Evolutionary conservation across 176 grass and related monocot genomes (phyloP), one percentile per base, ranked within the genome.

Genomic region (Musa itinerans): DNA sequence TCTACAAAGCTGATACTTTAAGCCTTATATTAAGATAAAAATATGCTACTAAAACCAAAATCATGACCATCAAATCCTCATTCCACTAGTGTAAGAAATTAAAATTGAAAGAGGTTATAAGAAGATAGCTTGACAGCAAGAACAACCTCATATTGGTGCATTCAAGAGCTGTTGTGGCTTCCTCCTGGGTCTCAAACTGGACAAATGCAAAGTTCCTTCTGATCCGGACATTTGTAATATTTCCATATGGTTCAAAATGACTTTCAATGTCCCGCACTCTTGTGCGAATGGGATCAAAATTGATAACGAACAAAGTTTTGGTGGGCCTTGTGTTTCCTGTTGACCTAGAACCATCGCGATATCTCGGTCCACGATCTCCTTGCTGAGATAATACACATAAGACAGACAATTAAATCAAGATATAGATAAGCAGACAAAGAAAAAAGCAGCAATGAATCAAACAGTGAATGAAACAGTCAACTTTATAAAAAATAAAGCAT

Each of bases 191-290:
- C 79, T 89, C 88, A 86, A 99, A 99, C 74, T 99, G 95, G 52
- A 99, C 90, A 77, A 99, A 99, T 2, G 90, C 90, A 87, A 99
- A 99, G 76, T 94, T 94, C 75, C 89, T 87, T 83, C 91, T 94
- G 53, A 94, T 99, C 20, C 95, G 78, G 56, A 99, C 85, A 87
- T 89, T 99, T 66, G 81, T 72, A 81, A 99, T 80, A 55, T 82
- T 99, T 62, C 95, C 95, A 75, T 86, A 94, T 34, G 91, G 86
- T 73, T 82, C 84, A 50, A 99, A 99, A 80, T 94, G 95, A 69
- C 83, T 94, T 80, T 99, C 86, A 25, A 99, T 70, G 48, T 99
- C 95, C 76, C 61, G 65, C 43, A 87, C 88, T 70, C 83, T 89
- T 43, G 95, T 99, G 61, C 83, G 84, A 12, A 91, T 89, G 50